Evolutionary conservation across 2,329 filamentous ascomycete genomes (phyloP).

Genomic region (Fusarium sp.): DNA sequence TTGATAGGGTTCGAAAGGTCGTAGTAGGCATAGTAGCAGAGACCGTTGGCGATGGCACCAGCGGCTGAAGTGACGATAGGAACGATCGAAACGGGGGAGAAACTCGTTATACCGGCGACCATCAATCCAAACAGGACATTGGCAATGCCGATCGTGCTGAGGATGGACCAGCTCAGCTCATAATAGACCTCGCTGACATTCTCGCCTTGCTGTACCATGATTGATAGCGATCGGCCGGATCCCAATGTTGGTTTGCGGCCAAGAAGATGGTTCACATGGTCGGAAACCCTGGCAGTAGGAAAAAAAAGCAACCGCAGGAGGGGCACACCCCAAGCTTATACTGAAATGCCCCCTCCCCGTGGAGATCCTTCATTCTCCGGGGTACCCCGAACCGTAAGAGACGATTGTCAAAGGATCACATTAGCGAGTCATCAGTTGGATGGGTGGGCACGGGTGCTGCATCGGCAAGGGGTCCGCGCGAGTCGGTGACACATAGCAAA

Average conservation of each 20-base stretch:
- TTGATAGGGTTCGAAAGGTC: slow-evolving; percentile 25
- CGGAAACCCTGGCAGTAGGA: background rate
- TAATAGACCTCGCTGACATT: slow-evolving; percentile 47
- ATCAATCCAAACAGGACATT: slow-evolving; percentile 54
- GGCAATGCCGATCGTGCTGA: slow-evolving; percentile 57
- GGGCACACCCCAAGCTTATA: slow-evolving; percentile 3
- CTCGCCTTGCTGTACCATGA: slow-evolving; percentile 13
- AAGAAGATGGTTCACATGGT: background rate
- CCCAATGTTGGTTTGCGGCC: background rate
- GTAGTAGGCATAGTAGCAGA: slow-evolving; percentile 59
- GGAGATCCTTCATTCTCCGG: slow-evolving; percentile 1
- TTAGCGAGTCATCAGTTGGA: slow-evolving; percentile 1
- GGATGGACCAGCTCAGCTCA: slow-evolving; percentile 58
- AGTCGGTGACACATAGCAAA: background rate
- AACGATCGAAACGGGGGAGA: slow-evolving; percentile 53
- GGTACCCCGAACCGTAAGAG: slow-evolving; percentile 5
- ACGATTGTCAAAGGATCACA: background rate
- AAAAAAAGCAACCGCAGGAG: slow-evolving; percentile 1
- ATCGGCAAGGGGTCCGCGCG: background rate
- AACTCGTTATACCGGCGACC: slow-evolving; percentile 54
- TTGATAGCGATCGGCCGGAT: slow-evolving; percentile 1
- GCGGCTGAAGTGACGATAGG: slow-evolving; percentile 54
- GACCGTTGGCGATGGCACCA: slow-evolving; percentile 55
- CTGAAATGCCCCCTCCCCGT: background rate
- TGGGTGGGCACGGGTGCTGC: background rate